Evolutionary conservation across 2,329 filamentous ascomycete species (phyloP), one percentile per base, ranked within the genome.

Genomic region (Arthrinium puccinioides): DNA sequence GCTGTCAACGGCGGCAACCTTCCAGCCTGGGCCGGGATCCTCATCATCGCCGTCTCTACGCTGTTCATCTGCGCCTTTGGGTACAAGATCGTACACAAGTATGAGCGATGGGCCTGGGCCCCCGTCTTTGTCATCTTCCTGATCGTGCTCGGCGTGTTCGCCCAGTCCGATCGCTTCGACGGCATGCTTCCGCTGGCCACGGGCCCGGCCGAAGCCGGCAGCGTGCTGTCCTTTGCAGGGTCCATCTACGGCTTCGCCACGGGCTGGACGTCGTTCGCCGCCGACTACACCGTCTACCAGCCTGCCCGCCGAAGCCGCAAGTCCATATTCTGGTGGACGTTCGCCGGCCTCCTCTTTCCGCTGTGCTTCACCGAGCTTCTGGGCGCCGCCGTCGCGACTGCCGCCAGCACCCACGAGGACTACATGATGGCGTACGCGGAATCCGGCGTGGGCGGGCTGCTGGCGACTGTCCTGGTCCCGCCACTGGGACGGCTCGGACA

Each of bases 231-330:
- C 39, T 84, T 84, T 51, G 72, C 78, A 30, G 70, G 79, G 10
- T 72, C 80, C 14, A 66, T 88, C 23, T 82, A 77, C 56, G 76
- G 82, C 26, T 82, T 84, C 53, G 71, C 79, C 14, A 80, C 83
- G 2, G 75, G 85, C 39, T 92, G 86, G 84, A 78, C 81, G 2
- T 74, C 74, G 6, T 84, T 81, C 42, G 83, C 84, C 0, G 80
- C 83, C 8, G 85, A 90, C 53, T 90, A 88, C 57, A 87, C 82
- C 16, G 82, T 87, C 35, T 89, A 89, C 59, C 84, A 88, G 50
- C 83, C 84, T 0, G 64, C 69, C 3, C 67, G 61, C 18, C 76
- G 77, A 27, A 72, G 73, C 21, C 70, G 76, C 16, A 56, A 56
- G 28, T 77, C 78, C 42, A 68, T 88, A 42, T 90, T 89, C 59